Percentiles rank a stretch among this genome's conserved stretches.
Evolutionary conservation across 164 flowering plant species (phyloP).

Genomic region (Chloranthus sessilifolius): DNA sequence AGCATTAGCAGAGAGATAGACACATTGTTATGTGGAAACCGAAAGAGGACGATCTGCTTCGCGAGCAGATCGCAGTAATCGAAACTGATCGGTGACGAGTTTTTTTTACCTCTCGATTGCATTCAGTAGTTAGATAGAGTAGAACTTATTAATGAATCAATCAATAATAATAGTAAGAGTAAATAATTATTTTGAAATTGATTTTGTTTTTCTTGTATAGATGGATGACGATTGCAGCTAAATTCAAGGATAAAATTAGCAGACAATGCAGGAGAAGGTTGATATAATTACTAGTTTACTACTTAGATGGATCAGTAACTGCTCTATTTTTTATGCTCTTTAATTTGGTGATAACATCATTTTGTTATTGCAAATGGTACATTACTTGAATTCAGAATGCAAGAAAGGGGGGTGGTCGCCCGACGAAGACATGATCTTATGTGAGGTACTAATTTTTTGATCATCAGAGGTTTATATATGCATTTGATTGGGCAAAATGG

Average conservation of each 20-base stretch:
- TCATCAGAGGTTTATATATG: too few relatives aligned
- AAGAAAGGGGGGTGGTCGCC: conserved; percentile 99
- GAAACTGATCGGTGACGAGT: conserved; percentile 79
- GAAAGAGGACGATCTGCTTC: conserved; percentile 88
- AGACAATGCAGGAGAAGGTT: conserved; percentile 96
- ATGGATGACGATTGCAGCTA: conserved; percentile 84
- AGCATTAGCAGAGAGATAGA: too few relatives aligned
- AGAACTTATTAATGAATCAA: neutral
- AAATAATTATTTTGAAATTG: conserved; percentile 1
- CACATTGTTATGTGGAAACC: conserved; percentile 90
- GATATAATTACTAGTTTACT: neutral
- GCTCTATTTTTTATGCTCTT: neutral
- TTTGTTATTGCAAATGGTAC: conserved; percentile 58
- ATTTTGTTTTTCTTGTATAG: conserved; percentile 36
- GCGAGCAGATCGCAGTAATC: conserved; percentile 65
- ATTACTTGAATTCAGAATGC: conserved; percentile 82
- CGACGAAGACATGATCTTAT: conserved; percentile 79
- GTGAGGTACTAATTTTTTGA: conserved; percentile 54
- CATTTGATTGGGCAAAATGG: too few relatives aligned
- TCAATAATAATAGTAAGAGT: conserved; percentile 8
- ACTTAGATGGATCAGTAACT: neutral
- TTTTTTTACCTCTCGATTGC: too few relatives aligned
- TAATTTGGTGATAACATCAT: conserved; percentile 13
- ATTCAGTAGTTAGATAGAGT: neutral
- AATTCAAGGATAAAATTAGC: conserved; percentile 87